Conservation (phyloP, 2,329 filamentous ascomycete genomes). For the Fusarium lateritium region DNA sequence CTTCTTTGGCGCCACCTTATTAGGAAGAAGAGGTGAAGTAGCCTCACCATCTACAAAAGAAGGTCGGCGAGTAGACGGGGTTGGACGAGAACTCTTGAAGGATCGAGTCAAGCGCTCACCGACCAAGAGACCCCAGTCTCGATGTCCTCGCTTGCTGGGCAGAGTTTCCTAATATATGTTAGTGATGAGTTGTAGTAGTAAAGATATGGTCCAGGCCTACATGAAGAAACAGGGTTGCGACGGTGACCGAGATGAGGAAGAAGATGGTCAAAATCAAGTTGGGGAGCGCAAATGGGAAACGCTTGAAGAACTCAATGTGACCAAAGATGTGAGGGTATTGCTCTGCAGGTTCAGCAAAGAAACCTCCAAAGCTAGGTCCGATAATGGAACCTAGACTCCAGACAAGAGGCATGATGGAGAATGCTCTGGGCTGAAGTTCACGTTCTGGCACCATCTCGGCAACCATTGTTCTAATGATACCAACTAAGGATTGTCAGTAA, state of each 20-base stretch:
- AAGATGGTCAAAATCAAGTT: slow-evolving; percentile 84
- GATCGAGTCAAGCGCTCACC: slow-evolving; percentile 74
- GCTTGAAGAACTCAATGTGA: slow-evolving; percentile 75
- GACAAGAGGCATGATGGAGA: slow-evolving; percentile 91
- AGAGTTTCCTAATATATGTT: slow-evolving; percentile 78
- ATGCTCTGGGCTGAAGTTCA: slow-evolving; percentile 88
- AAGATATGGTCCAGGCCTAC: slow-evolving; percentile 53
- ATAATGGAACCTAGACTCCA: slow-evolving; percentile 92
- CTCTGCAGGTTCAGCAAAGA: slow-evolving; percentile 84
- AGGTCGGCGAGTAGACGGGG: slow-evolving; percentile 55
- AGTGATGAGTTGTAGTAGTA: background rate
- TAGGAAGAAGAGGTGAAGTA: slow-evolving; percentile 67
- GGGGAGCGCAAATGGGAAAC: slow-evolving; percentile 86
- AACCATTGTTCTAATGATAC: slow-evolving; percentile 92
- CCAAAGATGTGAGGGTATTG: slow-evolving; percentile 82
- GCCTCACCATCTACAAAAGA: slow-evolving; percentile 71
- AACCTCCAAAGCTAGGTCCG: slow-evolving; percentile 88
- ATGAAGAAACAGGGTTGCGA: slow-evolving; percentile 83
- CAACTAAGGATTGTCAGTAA: slow-evolving; percentile 64
- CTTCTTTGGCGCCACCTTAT: slow-evolving; percentile 48
- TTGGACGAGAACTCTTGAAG: slow-evolving; percentile 49
- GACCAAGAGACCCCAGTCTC: slow-evolving; percentile 82
- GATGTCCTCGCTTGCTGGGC: slow-evolving; percentile 75
- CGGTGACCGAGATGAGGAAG: slow-evolving; percentile 82
- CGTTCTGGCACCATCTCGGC: slow-evolving; percentile 92